phyloP scores from a whole-genome alignment of 2,329 filamentous ascomycete species.

The Dichotomopilus funicola region DNA sequence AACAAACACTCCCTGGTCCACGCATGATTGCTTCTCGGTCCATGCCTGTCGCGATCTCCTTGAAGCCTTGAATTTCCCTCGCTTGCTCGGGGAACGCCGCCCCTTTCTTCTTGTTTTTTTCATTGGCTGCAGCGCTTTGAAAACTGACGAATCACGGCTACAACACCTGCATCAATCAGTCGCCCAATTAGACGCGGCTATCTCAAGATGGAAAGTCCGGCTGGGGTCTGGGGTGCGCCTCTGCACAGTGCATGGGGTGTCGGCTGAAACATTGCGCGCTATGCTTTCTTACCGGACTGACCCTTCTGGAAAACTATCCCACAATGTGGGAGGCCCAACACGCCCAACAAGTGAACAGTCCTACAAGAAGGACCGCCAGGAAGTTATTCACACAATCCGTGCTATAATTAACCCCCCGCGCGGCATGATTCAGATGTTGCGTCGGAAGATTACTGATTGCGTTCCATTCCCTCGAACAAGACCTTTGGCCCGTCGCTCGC shows the following conservation, averaged over 20 bases:
- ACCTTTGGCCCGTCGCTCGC: not conserved
- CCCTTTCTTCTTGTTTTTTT: not conserved
- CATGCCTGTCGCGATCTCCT: too few species aligned
- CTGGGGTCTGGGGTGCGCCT: conserved; percentile 5
- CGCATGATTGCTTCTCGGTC: too few species aligned
- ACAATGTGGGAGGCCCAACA: too few species aligned
- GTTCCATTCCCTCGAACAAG: conserved; percentile 8
- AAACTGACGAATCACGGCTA: conserved; percentile 1
- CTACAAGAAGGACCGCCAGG: too few species aligned
- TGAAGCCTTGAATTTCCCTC: not conserved
- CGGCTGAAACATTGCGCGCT: not conserved
- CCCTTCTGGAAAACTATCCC: too few species aligned
- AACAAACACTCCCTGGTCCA: not conserved
- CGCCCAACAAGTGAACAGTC: not conserved
- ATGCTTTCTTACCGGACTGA: too few species aligned
- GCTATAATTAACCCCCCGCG: conserved; percentile 8
- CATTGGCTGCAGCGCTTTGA: not conserved
- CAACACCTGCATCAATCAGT: not conserved
- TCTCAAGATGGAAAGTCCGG: not conserved
- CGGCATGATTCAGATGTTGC: not conserved
- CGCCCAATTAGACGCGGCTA: not conserved
- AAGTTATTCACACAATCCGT: not conserved
- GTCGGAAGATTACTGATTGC: conserved; percentile 14
- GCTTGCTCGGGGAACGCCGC: not conserved
- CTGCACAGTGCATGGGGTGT: not conserved